phyloP scores from a whole-genome alignment of 2,329 filamentous ascomycete genomes.

The Magnaporthiopsis rhizophila region DNA sequence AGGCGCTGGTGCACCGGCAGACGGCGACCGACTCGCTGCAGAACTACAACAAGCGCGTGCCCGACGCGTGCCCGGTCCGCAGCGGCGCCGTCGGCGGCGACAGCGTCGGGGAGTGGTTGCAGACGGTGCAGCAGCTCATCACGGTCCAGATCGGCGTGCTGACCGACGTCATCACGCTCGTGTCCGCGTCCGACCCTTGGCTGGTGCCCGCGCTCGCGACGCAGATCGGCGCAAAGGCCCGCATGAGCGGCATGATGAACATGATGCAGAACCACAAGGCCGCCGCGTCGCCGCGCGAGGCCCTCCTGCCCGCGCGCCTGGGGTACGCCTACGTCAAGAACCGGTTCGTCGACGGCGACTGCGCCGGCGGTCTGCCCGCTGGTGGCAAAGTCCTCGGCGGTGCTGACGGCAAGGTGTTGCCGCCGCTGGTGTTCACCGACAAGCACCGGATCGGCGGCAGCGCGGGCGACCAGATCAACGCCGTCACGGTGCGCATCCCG shows the following conservation, averaged over 20 bases:
- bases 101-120: constrained; percentile 17
- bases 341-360: constrained; percentile 20
- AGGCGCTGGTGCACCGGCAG: constrained; percentile 27
- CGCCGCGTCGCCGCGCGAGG: constrained; percentile 24
- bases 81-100: constrained; percentile 14
- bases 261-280: constrained; percentile 30
- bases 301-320: constrained; percentile 21
- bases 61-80: constrained; percentile 20
- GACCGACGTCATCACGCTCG: constrained; percentile 20
- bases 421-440: constrained; percentile 17
- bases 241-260: constrained; percentile 28
- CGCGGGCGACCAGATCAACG: constrained; percentile 11
- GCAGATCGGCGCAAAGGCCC: constrained; percentile 24
- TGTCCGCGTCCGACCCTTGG: constrained; percentile 25
- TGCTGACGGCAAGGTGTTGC: constrained; percentile 12
- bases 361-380: constrained; percentile 17
- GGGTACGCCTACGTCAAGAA: constrained; percentile 23
- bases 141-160: constrained; percentile 22
- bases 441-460: constrained; percentile 12
- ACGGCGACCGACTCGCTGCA: constrained; percentile 25
- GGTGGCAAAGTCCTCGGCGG: constrained; percentile 11
- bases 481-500: constrained; percentile 18
- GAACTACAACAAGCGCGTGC: constrained; percentile 22
- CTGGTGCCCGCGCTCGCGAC: constrained; percentile 23
- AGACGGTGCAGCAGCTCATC: constrained; percentile 19